Conservation (phyloP, 805 yeast species). For the Metschnikowia anglica region DNA sequence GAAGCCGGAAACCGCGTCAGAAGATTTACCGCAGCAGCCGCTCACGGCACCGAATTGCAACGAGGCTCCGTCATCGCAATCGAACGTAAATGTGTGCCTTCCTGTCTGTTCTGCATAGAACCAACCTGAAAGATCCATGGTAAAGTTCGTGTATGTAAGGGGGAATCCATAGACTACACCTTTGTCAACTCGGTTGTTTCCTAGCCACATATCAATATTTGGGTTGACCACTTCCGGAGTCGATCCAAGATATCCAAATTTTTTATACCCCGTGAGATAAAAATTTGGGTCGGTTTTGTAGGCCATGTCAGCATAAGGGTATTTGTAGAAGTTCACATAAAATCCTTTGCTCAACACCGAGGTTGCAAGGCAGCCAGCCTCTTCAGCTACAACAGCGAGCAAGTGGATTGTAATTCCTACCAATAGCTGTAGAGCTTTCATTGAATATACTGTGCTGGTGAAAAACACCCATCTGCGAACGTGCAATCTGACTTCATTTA, state of each 20-base stretch:
- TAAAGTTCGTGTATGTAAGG: constrained; percentile 8
- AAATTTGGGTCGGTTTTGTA: constrained; percentile 2
- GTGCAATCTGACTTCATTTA: no score
- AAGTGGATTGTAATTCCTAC: not conserved
- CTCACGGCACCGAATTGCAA: constrained; percentile 13
- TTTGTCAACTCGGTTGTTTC: no score
- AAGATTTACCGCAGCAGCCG: constrained; percentile 13
- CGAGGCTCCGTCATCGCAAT: constrained; percentile 15
- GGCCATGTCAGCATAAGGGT: not conserved
- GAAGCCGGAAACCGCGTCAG: constrained; percentile 5
- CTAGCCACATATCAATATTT: no score
- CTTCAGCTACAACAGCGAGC: not conserved
- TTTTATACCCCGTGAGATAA: constrained; percentile 2
- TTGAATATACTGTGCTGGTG: no score
- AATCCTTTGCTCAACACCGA: not conserved
- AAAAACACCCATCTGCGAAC: no score
- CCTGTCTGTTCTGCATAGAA: constrained; percentile 11
- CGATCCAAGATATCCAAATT: constrained; percentile 6
- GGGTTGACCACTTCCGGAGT: no score
- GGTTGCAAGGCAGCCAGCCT: not conserved
- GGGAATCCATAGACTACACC: constrained; percentile 5
- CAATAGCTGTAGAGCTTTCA: not conserved
- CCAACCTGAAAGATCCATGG: constrained; percentile 13
- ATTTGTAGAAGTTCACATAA: constrained; percentile 2
- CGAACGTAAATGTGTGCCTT: constrained; percentile 9